Conservation (phyloP, 805 yeast species). For the Hanseniaspora hatyaiensis region DNA sequence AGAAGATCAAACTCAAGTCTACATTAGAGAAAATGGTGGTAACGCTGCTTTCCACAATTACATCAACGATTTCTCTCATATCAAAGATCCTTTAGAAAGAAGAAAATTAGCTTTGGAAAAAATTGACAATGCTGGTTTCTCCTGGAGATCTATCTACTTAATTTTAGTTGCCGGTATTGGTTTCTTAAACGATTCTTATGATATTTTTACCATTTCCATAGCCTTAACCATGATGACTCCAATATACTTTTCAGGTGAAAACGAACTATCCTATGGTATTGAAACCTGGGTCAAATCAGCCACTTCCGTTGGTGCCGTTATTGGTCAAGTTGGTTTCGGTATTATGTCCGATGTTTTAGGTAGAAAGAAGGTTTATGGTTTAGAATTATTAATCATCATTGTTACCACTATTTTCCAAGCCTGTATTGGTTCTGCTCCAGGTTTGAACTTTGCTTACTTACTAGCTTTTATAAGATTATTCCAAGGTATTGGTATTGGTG, state of each 20-base stretch:
- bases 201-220: slow-evolving; percentile 79
- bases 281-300: slow-evolving; percentile 70
- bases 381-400: slow-evolving; percentile 76
- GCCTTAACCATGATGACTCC: slow-evolving; percentile 68
- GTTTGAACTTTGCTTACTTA: slow-evolving; percentile 60
- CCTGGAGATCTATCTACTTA: slow-evolving; percentile 75
- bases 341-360: slow-evolving; percentile 69
- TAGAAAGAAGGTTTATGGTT: slow-evolving; percentile 78
- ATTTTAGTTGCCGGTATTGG: slow-evolving; percentile 86
- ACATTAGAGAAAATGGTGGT: slow-evolving; percentile 50
- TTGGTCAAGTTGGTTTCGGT: slow-evolving; percentile 84
- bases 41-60: slow-evolving; percentile 79
- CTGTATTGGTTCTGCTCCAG: slow-evolving; percentile 58
- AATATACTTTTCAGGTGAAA: slow-evolving; percentile 50
- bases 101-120: slow-evolving; percentile 75
- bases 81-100: slow-evolving; percentile 77
- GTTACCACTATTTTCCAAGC: slow-evolving; percentile 69
- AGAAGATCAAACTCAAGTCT: slow-evolving; percentile 21
- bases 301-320: slow-evolving; percentile 86
- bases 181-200: slow-evolving; percentile 85
- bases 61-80: slow-evolving; percentile 65
- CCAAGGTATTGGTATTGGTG: slow-evolving; percentile 95
- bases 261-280: slow-evolving; percentile 56
- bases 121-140: slow-evolving; percentile 66
- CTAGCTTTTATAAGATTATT: slow-evolving; percentile 68